Evolutionary conservation across 2,329 filamentous ascomycete genomes (phyloP).

Genomic region (Diatrype stigma): DNA sequence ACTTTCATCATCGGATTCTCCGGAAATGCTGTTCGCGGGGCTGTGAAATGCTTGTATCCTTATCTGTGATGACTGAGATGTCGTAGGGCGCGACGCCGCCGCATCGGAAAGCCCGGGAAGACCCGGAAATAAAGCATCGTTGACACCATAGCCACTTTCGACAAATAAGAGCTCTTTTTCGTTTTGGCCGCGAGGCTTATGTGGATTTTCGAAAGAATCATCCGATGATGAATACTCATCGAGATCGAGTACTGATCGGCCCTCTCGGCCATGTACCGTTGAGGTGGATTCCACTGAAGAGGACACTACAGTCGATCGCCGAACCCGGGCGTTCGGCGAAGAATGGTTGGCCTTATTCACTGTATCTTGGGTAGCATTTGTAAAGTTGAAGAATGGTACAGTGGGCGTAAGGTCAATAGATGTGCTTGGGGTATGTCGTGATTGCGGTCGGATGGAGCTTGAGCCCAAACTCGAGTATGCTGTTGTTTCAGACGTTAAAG

Average conservation of each 20-base stretch:
- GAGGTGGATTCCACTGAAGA: constrained; percentile 4
- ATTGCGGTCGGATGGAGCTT: constrained; percentile 36
- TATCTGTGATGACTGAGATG: constrained; percentile 2
- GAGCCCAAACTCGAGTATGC: constrained; percentile 37
- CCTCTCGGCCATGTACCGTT: constrained; percentile 2
- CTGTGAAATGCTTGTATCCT: constrained; percentile 1
- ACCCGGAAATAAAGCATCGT: constrained; percentile 19
- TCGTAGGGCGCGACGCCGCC: constrained; percentile 1
- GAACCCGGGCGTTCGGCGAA: constrained; percentile 7
- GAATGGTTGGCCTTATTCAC: constrained; percentile 1
- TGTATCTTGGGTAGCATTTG: constrained; percentile 9
- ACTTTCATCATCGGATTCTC: constrained; percentile 12
- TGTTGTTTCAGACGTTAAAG: constrained; percentile 38
- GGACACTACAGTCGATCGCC: constrained; percentile 2
- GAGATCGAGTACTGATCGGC: constrained; percentile 14
- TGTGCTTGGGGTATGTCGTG: constrained; percentile 41
- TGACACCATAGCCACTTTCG: constrained; percentile 16
- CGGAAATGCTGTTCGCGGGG: background rate
- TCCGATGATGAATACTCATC: constrained; percentile 20
- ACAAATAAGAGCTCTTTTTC: constrained; percentile 25
- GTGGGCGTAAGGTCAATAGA: constrained; percentile 36
- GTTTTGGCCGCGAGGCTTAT: constrained; percentile 15
- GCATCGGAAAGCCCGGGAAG: constrained; percentile 19
- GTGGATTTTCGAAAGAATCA: constrained; percentile 15
- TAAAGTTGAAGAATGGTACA: constrained; percentile 10